A percentile compares a stretch with the other conserved stretches of the same genome.
These are phyloP conservation scores for Scedosporium boydii DNA, from an alignment of 2,329 filamentous ascomycete species.

Conservation along the genomic window DNA sequence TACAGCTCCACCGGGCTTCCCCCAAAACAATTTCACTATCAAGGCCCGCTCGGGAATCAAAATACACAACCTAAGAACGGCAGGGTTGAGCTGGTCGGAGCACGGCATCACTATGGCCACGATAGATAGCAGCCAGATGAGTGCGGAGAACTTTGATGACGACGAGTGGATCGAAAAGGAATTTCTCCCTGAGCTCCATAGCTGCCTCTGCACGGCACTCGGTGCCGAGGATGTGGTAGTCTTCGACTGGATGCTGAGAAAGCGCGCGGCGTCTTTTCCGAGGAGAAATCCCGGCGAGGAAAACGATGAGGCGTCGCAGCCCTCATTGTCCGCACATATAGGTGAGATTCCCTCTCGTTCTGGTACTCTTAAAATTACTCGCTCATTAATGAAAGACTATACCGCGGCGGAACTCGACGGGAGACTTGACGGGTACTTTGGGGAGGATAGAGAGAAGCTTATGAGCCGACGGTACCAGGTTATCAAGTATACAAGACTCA, in stretches of 20 bases:
- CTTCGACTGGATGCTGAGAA: constrained; percentile 4
- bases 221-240: constrained; percentile 11
- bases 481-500: not conserved
- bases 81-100: constrained; percentile 7
- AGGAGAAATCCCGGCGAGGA: not conserved
- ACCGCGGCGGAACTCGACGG: not conserved
- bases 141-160: constrained; percentile 10
- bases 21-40: constrained; percentile 2
- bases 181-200: constrained; percentile 11
- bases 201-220: constrained; percentile 6
- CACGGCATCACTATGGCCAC: constrained; percentile 9
- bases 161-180: constrained; percentile 10
- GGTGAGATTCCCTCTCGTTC: not conserved
- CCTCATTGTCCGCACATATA: not conserved
- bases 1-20: constrained; percentile 9
- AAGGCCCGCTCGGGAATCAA: constrained; percentile 1
- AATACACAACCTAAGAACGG: constrained; percentile 11
- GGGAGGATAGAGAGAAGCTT: not conserved
- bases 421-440: not conserved
- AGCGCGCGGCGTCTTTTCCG: not conserved
- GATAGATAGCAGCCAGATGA: constrained; percentile 3
- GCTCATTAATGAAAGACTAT: not conserved
- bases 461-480: not conserved
- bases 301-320: not conserved
- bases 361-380: not conserved